Evolutionary conservation across 176 grass and related monocot species (phyloP), one percentile per base, ranked within the genome.

Genomic region (Canna indica): DNA sequence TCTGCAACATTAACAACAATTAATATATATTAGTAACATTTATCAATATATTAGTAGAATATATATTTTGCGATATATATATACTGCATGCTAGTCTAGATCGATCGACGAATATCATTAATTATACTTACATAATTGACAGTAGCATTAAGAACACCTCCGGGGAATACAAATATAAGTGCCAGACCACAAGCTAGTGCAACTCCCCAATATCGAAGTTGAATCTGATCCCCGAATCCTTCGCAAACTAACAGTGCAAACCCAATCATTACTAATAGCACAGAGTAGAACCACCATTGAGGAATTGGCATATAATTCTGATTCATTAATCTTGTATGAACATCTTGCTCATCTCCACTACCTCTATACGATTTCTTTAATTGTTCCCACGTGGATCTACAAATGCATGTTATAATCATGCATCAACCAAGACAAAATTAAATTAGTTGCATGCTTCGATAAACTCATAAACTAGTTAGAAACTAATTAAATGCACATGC

Each of bases 271-370:
- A 7, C n/a, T 3, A 67, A 11, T 11, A 39, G n/a, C 11, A 67
- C 22, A 13, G 36, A 25, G 36, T 42, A 27, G n/a, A 67, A 67
- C 64, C 64, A 67, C 64, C 64, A 67, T 3, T 41, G 36, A n/a
- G 64, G 64, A 67, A 67, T 39, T 24, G 64, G 25, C 22, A 26
- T 67, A 67, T n/a, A n/a, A n/a, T n/a, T n/a, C n/a, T n/a, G n/a
- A n/a, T n/a, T n/a, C n/a, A n/a, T n/a, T n/a, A n/a, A n/a, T n/a
- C n/a, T n/a, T n/a, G n/a, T n/a, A n/a, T n/a, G n/a, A n/a, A n/a
- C n/a, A n/a, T n/a, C n/a, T n/a, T n/a, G n/a, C n/a, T n/a, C n/a
- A n/a, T n/a, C n/a, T n/a, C n/a, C n/a, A n/a, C n/a, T n/a, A n/a
- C n/a, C n/a, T n/a, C n/a, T n/a, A n/a, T n/a, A n/a, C n/a, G n/a